Percentiles rank a stretch among this genome's conserved stretches.
Conservation (phyloP, 495 filamentous ascomycete genomes). For the Penicillium cosmopolitanum region DNA sequence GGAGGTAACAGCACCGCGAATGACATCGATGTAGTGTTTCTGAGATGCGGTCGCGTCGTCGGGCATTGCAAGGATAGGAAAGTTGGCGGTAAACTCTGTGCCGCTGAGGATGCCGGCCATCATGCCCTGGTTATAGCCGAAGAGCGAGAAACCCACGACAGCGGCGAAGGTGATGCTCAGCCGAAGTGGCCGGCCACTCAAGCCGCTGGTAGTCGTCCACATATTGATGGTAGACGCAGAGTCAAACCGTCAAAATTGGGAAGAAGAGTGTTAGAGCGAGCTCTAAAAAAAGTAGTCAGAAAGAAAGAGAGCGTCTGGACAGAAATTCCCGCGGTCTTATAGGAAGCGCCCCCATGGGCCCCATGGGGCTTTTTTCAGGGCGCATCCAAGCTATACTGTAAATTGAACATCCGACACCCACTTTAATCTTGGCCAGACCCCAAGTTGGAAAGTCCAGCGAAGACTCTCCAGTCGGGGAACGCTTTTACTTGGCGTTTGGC, state of each 20-base stretch:
- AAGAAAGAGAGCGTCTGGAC: not conserved
- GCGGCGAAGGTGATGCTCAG: conserved; percentile 44
- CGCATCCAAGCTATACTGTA: conserved; percentile 8
- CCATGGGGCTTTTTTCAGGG: conserved; percentile 9
- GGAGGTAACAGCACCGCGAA: conserved; percentile 77
- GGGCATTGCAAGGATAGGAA: conserved; percentile 57
- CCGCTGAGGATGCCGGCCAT: conserved; percentile 83
- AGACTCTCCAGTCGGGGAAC: conserved; percentile 11
- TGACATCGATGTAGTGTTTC: conserved; percentile 57
- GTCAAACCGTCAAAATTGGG: not conserved
- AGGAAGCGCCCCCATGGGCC: conserved; percentile 9
- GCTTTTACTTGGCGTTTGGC: conserved; percentile 3
- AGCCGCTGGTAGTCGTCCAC: conserved; percentile 44
- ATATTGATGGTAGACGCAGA: conserved; percentile 29
- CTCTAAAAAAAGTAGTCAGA: conserved; percentile 8
- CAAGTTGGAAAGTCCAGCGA: conserved; percentile 24
- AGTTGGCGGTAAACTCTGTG: conserved; percentile 65
- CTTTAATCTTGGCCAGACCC: conserved; percentile 8
- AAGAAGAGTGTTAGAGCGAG: conserved; percentile 8
- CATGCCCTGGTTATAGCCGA: conserved; percentile 72
- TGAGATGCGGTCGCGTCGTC: not conserved
- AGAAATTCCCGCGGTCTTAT: conserved; percentile 16
- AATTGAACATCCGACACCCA: conserved; percentile 1
- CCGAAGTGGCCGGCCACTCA: conserved; percentile 40
- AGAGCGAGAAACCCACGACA: conserved; percentile 69